Evolutionary conservation across 345 rosid species (phyloP).

Genomic region (Hypericum androsaemum): DNA sequence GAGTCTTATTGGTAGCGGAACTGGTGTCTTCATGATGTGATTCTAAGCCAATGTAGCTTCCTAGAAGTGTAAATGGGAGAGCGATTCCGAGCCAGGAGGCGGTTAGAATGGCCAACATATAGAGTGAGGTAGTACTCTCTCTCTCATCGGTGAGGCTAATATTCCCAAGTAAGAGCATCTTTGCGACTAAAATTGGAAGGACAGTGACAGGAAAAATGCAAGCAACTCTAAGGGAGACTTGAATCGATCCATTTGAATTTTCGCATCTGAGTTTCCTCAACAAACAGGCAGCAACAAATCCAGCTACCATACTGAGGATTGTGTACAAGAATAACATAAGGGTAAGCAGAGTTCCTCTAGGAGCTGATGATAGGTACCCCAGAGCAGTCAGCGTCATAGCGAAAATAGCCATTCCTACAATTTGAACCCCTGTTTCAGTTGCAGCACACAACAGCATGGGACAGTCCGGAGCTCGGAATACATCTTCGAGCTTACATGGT

Average conservation of each 20-base stretch:
- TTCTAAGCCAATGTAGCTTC: conserved; percentile 53
- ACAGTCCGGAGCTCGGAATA: conserved; percentile 51
- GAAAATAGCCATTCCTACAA: conserved; percentile 64
- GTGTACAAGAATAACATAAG: conserved; percentile 67
- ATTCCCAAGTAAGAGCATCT: conserved; percentile 54
- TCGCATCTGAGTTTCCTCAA: conserved; percentile 55
- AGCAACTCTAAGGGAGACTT: conserved; percentile 59
- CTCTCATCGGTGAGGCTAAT: conserved; percentile 51
- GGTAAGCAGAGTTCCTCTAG: conserved; percentile 58
- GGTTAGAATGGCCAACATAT: conserved; percentile 36
- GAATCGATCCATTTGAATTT: conserved; percentile 48
- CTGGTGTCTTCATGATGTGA: conserved; percentile 42
- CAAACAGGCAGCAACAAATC: conserved; percentile 60
- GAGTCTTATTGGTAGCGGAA: conserved; percentile 5
- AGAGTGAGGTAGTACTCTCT: conserved; percentile 38
- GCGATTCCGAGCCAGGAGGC: conserved; percentile 57
- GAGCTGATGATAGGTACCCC: conserved; percentile 74
- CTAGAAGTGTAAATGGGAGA: conserved; percentile 61
- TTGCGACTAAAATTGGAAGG: conserved; percentile 39
- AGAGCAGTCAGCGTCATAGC: conserved; percentile 60
- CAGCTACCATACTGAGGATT: conserved; percentile 61
- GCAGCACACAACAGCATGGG: conserved; percentile 50
- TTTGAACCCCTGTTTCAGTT: conserved; percentile 70
- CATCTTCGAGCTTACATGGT: conserved; percentile 64
- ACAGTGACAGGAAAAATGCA: conserved; percentile 74